phyloP scores from a whole-genome alignment of 192 early-diverging fungal genomes.

The Funneliformis geosporum region DNA sequence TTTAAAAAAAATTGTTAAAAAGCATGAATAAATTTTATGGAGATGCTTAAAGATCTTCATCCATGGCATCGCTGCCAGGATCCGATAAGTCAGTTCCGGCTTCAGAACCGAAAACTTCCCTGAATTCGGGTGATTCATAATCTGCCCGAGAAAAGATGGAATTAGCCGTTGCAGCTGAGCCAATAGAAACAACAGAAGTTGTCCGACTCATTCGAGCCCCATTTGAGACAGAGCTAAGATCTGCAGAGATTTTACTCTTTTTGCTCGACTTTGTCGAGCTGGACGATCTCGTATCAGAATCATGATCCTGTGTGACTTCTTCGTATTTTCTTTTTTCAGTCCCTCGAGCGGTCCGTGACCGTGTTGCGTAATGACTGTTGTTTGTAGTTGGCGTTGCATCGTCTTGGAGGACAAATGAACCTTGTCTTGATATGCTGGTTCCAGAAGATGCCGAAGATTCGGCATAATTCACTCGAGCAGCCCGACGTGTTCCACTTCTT shows the following conservation, averaged over 20 bases:
- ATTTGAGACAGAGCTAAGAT: conserved; percentile 4
- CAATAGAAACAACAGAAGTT: background rate
- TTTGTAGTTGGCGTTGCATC: background rate
- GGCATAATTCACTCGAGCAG: background rate
- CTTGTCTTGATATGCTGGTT: background rate
- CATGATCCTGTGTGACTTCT: background rate
- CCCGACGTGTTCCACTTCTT: conserved; percentile 12
- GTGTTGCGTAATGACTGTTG: background rate
- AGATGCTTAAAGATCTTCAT: background rate
- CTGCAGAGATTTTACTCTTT: background rate
- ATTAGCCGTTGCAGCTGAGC: background rate
- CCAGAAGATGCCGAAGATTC: background rate
- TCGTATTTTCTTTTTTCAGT: background rate
- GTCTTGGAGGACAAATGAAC: background rate
- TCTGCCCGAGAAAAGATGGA: conserved; percentile 6
- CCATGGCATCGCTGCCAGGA: background rate
- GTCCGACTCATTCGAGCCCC: background rate
- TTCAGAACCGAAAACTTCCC: conserved; percentile 8
- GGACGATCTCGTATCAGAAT: background rate
- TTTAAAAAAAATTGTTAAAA: too few relatives aligned
- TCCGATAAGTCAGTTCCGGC: conserved; percentile 5
- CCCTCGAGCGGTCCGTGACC: background rate
- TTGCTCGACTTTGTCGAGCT: conserved; percentile 1
- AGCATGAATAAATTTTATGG: too few relatives aligned
- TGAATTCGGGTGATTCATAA: background rate